These are phyloP conservation scores for Hygrophorus pudorinus DNA, from an alignment of 768 basidiomycete species.

Conservation along the genomic window DNA sequence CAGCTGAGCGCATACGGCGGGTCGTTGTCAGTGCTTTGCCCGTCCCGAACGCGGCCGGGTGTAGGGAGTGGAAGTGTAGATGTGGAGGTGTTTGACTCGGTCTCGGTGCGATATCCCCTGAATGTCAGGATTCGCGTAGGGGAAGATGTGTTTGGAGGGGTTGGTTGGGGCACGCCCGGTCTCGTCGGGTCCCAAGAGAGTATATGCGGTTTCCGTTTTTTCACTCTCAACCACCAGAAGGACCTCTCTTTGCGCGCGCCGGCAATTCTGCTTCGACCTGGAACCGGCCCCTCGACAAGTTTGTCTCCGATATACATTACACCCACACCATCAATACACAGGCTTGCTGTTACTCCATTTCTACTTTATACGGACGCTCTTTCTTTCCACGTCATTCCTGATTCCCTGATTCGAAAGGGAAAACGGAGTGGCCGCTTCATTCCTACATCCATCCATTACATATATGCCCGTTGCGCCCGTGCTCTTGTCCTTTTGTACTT, in stretches of 20 bases:
- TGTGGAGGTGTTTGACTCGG: conserved; percentile 18
- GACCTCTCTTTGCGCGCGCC: background rate
- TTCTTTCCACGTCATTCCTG: conserved; percentile 42
- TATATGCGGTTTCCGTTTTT: conserved; percentile 22
- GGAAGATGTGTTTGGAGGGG: conserved; percentile 16
- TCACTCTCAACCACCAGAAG: conserved; percentile 10
- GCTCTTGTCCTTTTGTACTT: conserved; percentile 4
- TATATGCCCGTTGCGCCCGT: conserved; percentile 23
- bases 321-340: conserved; percentile 15
- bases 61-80: conserved; percentile 39
- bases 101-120: conserved; percentile 4
- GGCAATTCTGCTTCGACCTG: background rate
- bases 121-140: conserved; percentile 10
- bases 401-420: conserved; percentile 4
- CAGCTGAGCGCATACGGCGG: conserved; percentile 14
- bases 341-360: conserved; percentile 20
- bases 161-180: conserved; percentile 35
- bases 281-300: background rate
- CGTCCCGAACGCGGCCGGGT: conserved; percentile 38
- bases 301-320: conserved; percentile 16
- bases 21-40: conserved; percentile 24
- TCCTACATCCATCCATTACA: conserved; percentile 15
- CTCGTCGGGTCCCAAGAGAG: conserved; percentile 16
- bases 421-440: conserved; percentile 21
- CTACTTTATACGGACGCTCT: conserved; percentile 66